phyloP scores from a whole-genome alignment of 1,284 basidiomycete genomes.

The Hemileccinum hortonii region DNA sequence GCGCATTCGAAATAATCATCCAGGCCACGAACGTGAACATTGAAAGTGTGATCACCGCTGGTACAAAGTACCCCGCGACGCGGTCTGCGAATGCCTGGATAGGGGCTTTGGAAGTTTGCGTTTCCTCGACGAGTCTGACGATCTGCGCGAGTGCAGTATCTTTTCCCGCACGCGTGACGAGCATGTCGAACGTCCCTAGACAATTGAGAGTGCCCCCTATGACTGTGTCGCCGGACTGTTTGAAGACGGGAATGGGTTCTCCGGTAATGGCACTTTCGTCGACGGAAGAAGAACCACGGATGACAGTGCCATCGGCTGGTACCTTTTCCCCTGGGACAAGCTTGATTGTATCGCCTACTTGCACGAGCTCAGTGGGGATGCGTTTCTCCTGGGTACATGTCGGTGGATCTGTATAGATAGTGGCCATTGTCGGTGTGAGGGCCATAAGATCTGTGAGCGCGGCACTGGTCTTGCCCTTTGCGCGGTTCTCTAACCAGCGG shows the following conservation, averaged over 20 bases:
- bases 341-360: conserved; percentile 92
- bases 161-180: conserved; percentile 91
- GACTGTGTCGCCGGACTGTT: conserved; percentile 79
- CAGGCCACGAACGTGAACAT: conserved; percentile 82
- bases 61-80: conserved; percentile 95
- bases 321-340: conserved; percentile 96
- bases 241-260: conserved; percentile 89
- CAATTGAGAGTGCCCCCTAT: conserved; percentile 99
- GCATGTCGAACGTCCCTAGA: conserved; percentile 93
- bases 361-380: conserved; percentile 92
- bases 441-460: conserved; percentile 96
- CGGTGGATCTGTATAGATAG: conserved; percentile 85
- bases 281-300: conserved; percentile 82
- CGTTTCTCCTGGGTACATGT: conserved; percentile 82
- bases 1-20: conserved; percentile 75
- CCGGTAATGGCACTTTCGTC: conserved; percentile 99
- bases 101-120: conserved; percentile 96
- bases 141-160: conserved; percentile 97
- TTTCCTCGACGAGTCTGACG: conserved; percentile 95
- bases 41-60: conserved; percentile 83
- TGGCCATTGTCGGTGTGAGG: conserved; percentile 92
- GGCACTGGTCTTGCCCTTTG: conserved; percentile 96
- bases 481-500: conserved; percentile 93
- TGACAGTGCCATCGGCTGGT: conserved; percentile 91
- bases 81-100: conserved; percentile 97